Conservation (phyloP, 2,329 filamentous ascomycete species). For the Epichloe gansuensis region DNA sequence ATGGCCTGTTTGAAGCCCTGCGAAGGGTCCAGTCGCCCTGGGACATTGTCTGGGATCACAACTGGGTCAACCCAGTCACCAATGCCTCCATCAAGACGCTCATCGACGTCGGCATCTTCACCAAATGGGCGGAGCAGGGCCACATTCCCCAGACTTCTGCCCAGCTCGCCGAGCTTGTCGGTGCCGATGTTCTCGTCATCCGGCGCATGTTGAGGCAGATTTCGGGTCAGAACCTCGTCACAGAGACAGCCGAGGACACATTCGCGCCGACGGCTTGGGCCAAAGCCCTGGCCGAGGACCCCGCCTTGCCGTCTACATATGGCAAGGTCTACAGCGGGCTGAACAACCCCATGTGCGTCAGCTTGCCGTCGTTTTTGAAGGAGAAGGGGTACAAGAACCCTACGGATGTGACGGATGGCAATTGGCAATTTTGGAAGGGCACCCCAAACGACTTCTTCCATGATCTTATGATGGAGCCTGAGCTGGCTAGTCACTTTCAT, state of each 20-base stretch:
- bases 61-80: slow-evolving; percentile 21
- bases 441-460: slow-evolving; percentile 19
- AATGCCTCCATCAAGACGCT: slow-evolving; percentile 24
- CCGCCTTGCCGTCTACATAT: slow-evolving; percentile 19
- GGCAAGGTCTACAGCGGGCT: slow-evolving; percentile 22
- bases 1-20: slow-evolving; percentile 20
- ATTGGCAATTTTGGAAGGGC: slow-evolving; percentile 21
- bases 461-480: slow-evolving; percentile 17
- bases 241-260: slow-evolving; percentile 21
- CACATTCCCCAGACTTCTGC: slow-evolving; percentile 17
- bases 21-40: slow-evolving; percentile 24
- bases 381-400: slow-evolving; percentile 22
- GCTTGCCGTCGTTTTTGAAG: slow-evolving; percentile 21
- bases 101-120: slow-evolving; percentile 25
- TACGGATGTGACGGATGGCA: slow-evolving; percentile 19
- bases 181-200: slow-evolving; percentile 21
- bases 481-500: slow-evolving; percentile 20
- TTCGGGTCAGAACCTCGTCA: slow-evolving; percentile 22
- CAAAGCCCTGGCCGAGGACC: slow-evolving; percentile 16
- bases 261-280: slow-evolving; percentile 23
- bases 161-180: slow-evolving; percentile 21
- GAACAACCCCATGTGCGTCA: slow-evolving; percentile 18
- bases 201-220: slow-evolving; percentile 25
- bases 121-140: slow-evolving; percentile 21
- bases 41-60: slow-evolving; percentile 27